A percentile compares a stretch with the other conserved stretches of the same genome.
Evolutionary conservation across 2,329 filamentous ascomycete species (phyloP).

Genomic region (Aspergillus tamarii): DNA sequence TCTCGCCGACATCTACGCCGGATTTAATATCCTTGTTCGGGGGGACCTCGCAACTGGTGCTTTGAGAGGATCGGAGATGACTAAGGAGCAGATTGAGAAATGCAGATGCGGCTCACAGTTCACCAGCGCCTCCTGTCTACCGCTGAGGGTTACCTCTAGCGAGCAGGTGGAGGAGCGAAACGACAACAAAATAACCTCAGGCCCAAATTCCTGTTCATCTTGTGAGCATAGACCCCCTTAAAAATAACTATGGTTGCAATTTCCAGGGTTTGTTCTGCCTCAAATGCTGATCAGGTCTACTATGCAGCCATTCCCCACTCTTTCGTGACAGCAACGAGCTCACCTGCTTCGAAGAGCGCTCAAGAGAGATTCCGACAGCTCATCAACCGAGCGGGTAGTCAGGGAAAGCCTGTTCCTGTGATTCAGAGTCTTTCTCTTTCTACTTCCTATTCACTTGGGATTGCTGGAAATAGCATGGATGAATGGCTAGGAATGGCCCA

Average conservation of each 20-base stretch:
- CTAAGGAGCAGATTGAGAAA: conserved; percentile 28
- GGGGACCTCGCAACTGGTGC: conserved; percentile 45
- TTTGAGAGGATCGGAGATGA: conserved; percentile 45
- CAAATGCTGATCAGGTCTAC: conserved; percentile 9
- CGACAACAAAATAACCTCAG: conserved; percentile 11
- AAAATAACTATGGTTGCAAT: neutral
- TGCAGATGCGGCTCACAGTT: conserved; percentile 50
- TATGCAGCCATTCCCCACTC: conserved; percentile 40
- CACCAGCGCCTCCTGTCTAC: conserved; percentile 34
- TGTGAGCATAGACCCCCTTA: conserved; percentile 21
- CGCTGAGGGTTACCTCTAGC: conserved; percentile 30
- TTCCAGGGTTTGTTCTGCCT: neutral
- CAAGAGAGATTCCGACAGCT: conserved; percentile 36
- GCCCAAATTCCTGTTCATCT: conserved; percentile 24
- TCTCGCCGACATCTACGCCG: conserved; percentile 46
- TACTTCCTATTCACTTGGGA: conserved; percentile 33
- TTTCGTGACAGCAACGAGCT: conserved; percentile 37
- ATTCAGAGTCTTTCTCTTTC: conserved; percentile 43
- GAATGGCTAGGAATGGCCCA: conserved; percentile 44
- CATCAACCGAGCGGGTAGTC: conserved; percentile 30
- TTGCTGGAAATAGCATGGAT: conserved; percentile 39
- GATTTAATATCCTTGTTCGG: conserved; percentile 49
- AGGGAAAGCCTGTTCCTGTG: conserved; percentile 45
- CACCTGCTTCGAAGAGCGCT: conserved; percentile 32
- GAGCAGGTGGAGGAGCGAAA: conserved; percentile 25